Base-by-base conservation (phyloP, 2,329 filamentous ascomycete species). In the Aspergillus melleus region DNA sequence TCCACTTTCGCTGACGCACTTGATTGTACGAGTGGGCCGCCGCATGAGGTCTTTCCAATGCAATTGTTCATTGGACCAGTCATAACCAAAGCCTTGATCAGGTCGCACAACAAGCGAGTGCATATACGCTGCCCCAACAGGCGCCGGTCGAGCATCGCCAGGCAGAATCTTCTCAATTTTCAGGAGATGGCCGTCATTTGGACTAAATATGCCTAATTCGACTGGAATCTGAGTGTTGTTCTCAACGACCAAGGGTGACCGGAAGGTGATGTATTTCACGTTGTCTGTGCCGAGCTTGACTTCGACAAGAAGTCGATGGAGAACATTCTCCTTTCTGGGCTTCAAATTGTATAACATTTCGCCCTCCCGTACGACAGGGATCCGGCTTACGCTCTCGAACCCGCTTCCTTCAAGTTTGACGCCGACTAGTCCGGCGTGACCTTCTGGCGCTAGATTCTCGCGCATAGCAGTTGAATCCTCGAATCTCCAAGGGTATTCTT, bases 141-240 rank as follows among this genome's bases (percentile, higher is more conserved):
- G 95, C 11, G 92, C 91, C 9, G 95, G 94, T 19, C 92, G 86
- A 55, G 89, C 89, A 73, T 97, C 93, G 0, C 96, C 95, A 0
- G 95, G 96, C 0, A 92, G 85, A 58, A 99, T 94, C 80, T 98
- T 98, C 77, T 99, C 96, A 63, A 99, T 97, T 80, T 97, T 98
- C 64, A 98, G 85, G 19, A 99, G 81, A 74, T 97, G 89, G 0
- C 93, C 93, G 59, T 96, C 90, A 62, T 91, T 86, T 0, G 88
- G 87, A 73, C 94, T 95, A 72, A 91, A 97, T 16, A 99, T 88
- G 16, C 95, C 96, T 22, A 99, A 77, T 75, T 99, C 95, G 14
- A 99, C 88, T 0, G 95, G 94, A 49, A 99, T 96, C 72, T 99
- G 92, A 0, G 95, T 99, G 64, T 95, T 90, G 76, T 99, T 99